Evolutionary conservation across 768 basidiomycete genomes (phyloP), one percentile per base, ranked within the genome.

Genomic region (Kwoniella sp.): DNA sequence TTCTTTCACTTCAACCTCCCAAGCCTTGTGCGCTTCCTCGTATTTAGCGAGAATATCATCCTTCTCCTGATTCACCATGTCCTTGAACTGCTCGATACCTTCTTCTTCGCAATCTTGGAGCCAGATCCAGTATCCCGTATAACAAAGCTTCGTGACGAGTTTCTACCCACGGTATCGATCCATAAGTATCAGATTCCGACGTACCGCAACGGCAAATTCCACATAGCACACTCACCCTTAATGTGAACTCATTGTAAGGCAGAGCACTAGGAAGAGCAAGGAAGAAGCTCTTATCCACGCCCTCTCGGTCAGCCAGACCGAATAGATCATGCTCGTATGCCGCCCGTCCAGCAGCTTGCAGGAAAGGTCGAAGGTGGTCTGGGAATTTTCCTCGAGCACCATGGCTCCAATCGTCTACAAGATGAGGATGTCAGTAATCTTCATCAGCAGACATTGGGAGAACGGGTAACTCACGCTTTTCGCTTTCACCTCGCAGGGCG

Each of bases 81-180:
- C 78, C 48, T 81, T 81, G 3, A 97, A 85, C 71, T 89, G 85
- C 4, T 79, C 81, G 2, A 96, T 81, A 0, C 91, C 80, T 27
- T 85, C 84, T 0, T 89, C 88, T 77, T 92, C 90, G 49, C 87
- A 83, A 59, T 87, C 83, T 0, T 83, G 82, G 4, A 94, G 82
- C 26, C 90, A 82, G 46, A 84, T 83, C 58, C 85, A 83, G 70
- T 94, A 92, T 9, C 89, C 88, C 0, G 80, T 74, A 80, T 88
- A 93, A 13, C 93, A 86, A n/a, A 90, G 90, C 7, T 92, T 86
- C 77, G 92, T 92, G 79, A 93, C 90, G 50, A 97, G 85, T 87
- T 96, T 97, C 90, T 94, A 76, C 30, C 26, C 29, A n/a, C 19
- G 7, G n/a, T n/a, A n/a, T n/a, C n/a, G n/a, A n/a, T n/a, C n/a